Evolutionary conservation across 768 basidiomycete genomes (phyloP).

Genomic region (Collybia mongolica): DNA sequence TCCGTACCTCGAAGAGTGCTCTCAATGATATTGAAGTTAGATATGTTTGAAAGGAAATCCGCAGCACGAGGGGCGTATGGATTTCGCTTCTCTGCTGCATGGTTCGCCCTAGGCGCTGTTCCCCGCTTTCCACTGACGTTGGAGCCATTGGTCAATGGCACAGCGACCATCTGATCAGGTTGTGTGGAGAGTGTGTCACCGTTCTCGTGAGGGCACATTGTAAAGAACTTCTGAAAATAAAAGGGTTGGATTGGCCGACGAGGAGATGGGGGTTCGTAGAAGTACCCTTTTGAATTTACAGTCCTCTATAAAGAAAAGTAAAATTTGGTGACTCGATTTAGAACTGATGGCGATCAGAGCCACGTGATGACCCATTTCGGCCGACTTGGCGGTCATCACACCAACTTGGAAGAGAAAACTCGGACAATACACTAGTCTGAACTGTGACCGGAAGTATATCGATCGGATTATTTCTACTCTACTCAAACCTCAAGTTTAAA

Average conservation of each 20-base stretch:
- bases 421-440: too few species aligned
- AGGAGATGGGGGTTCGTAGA: background rate
- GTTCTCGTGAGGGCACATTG: slow-evolving; percentile 67
- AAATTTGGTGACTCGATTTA: too few species aligned
- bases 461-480: too few species aligned
- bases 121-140: slow-evolving; percentile 44
- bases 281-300: too few species aligned
- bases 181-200: slow-evolving; percentile 43
- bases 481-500: too few species aligned
- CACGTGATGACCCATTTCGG: too few species aligned
- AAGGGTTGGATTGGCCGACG: too few species aligned
- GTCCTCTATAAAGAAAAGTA: too few species aligned
- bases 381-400: too few species aligned
- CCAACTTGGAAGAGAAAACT: too few species aligned
- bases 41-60: slow-evolving; percentile 90
- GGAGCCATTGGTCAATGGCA: slow-evolving; percentile 52
- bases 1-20: slow-evolving; percentile 87
- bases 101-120: slow-evolving; percentile 30
- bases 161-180: slow-evolving; percentile 67
- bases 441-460: too few species aligned
- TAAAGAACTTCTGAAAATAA: background rate
- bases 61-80: slow-evolving; percentile 90
- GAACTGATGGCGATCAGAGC: too few species aligned
- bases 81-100: slow-evolving; percentile 51
- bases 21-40: slow-evolving; percentile 96